These are phyloP conservation scores for Phytophthora ohioensis DNA, from an alignment of 352 stramenopile species.

Conservation along the genomic window DNA sequence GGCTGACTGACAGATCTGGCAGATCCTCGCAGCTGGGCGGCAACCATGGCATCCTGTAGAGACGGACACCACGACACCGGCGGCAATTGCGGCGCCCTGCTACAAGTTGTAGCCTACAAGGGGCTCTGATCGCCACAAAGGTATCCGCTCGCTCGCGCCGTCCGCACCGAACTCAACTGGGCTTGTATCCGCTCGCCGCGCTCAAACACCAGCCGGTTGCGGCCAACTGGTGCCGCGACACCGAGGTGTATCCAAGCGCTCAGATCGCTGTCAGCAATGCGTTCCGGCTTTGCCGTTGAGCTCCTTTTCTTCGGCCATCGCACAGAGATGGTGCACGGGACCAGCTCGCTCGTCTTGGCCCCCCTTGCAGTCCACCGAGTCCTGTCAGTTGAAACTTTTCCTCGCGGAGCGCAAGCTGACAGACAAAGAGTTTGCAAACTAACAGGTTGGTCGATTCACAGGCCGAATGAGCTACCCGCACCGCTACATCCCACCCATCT, in stretches of 20 bases:
- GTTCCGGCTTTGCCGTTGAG: slow-evolving; percentile 34
- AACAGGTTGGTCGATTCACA: slow-evolving; percentile 1
- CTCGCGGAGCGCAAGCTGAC: slow-evolving; percentile 28
- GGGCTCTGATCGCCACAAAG: not conserved
- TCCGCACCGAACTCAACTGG: slow-evolving; percentile 17
- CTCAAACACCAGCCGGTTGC: slow-evolving; percentile 25
- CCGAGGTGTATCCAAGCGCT: slow-evolving; percentile 46
- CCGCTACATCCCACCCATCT: slow-evolving; percentile 50
- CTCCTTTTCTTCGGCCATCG: slow-evolving; percentile 32
- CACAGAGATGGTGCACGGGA: slow-evolving; percentile 27
- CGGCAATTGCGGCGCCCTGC: not conserved
- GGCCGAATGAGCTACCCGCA: slow-evolving; percentile 46
- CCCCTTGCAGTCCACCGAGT: slow-evolving; percentile 21
- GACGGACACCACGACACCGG: not conserved
- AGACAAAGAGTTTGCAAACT: slow-evolving; percentile 10
- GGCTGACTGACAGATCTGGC: slow-evolving; percentile 25
- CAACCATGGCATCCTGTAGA: slow-evolving; percentile 11
- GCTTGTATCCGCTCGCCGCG: slow-evolving; percentile 21
- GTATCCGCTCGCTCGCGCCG: slow-evolving; percentile 18
- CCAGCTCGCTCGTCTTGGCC: slow-evolving; percentile 20
- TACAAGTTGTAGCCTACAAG: not conserved
- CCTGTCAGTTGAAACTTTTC: slow-evolving; percentile 46
- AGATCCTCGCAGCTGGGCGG: slow-evolving; percentile 30
- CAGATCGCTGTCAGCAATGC: slow-evolving; percentile 30
- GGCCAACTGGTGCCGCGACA: slow-evolving; percentile 23